Percentiles rank a stretch among this genome's conserved stretches.
These are phyloP conservation scores for Agastache rugosa DNA, from an alignment of 257 asterid species.

Conservation along the genomic window DNA sequence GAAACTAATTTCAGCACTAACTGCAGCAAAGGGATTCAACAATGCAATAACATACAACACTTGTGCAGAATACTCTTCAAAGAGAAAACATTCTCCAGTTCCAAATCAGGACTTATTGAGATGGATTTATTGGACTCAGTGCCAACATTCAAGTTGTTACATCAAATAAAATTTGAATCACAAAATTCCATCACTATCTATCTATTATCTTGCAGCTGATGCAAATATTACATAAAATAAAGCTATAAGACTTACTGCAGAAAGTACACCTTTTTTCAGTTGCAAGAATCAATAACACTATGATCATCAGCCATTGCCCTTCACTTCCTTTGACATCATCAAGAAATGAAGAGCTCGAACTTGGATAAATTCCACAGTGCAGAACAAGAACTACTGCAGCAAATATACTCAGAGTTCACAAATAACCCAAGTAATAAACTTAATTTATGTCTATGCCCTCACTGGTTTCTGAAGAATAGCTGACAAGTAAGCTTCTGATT, in stretches of 20 bases:
- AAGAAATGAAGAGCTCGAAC: constrained; percentile 39
- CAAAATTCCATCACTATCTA: constrained; percentile 32
- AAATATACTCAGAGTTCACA: constrained; percentile 9
- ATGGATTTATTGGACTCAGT: constrained; percentile 30
- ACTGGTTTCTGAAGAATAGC: constrained; percentile 81
- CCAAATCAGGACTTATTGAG: constrained; percentile 8
- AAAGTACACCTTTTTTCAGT: constrained; percentile 31
- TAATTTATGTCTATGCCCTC: constrained; percentile 46
- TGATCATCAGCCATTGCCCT: constrained; percentile 32
- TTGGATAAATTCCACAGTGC: no score
- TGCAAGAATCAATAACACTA: constrained; percentile 32
- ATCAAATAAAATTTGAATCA: constrained; percentile 30
- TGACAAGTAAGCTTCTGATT: constrained; percentile 72
- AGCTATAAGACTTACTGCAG: constrained; percentile 25
- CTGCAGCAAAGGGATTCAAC: constrained; percentile 1
- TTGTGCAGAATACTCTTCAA: constrained; percentile 1
- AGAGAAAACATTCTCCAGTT: constrained; percentile 18
- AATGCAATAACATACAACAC: constrained; percentile 9
- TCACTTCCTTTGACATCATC: constrained; percentile 46
- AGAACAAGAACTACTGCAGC: constrained; percentile 31
- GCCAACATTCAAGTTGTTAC: constrained; percentile 27
- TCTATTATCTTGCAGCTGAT: constrained; percentile 32
- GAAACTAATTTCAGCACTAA: constrained; percentile 6
- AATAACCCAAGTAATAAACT: no score
- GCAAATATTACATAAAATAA: constrained; percentile 37